Conservation (phyloP, 2,329 filamentous ascomycete genomes). For the Graphilbum fragrans region DNA sequence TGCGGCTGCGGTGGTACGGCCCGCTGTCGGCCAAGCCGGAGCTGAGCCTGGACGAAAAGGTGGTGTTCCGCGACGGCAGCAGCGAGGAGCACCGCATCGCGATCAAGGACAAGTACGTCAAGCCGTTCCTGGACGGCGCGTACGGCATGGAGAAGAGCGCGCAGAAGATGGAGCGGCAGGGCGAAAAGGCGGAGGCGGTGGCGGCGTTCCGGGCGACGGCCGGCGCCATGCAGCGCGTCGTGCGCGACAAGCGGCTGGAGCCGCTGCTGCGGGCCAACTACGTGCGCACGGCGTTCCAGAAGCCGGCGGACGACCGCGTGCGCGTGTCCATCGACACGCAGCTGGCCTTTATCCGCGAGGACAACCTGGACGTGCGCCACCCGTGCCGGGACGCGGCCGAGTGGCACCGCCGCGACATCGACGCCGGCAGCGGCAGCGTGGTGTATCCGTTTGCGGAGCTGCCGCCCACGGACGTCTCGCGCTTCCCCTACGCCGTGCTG, state of each 20-base stretch:
- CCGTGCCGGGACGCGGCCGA: constrained; percentile 78
- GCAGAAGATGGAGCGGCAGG: constrained; percentile 72
- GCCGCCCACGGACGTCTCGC: constrained; percentile 79
- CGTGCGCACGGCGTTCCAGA: constrained; percentile 89
- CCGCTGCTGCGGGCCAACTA: constrained; percentile 89
- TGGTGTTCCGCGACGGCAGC: constrained; percentile 59
- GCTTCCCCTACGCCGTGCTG: constrained; percentile 81
- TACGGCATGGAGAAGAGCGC: constrained; percentile 89
- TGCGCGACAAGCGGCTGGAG: constrained; percentile 64
- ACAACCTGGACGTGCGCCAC: constrained; percentile 66
- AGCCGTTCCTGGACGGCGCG: constrained; percentile 72
- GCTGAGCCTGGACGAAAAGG: constrained; percentile 83
- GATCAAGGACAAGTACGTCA: constrained; percentile 91
- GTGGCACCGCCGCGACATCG: constrained; percentile 89
- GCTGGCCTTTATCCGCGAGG: constrained; percentile 72
- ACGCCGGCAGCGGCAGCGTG: constrained; percentile 55
- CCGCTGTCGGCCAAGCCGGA: constrained; percentile 68
- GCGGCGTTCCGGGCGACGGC: constrained; percentile 61
- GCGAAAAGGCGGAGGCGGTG: constrained; percentile 52
- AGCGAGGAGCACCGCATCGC: constrained; percentile 70
- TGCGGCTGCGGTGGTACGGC: constrained; percentile 86
- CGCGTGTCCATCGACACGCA: constrained; percentile 89
- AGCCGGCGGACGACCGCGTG: constrained; percentile 80
- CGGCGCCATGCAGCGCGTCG: constrained; percentile 65
- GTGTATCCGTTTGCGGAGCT: constrained; percentile 80